Evolutionary conservation across 148 eudicot species (phyloP).

Genomic region (Chenopodium quinoa): DNA sequence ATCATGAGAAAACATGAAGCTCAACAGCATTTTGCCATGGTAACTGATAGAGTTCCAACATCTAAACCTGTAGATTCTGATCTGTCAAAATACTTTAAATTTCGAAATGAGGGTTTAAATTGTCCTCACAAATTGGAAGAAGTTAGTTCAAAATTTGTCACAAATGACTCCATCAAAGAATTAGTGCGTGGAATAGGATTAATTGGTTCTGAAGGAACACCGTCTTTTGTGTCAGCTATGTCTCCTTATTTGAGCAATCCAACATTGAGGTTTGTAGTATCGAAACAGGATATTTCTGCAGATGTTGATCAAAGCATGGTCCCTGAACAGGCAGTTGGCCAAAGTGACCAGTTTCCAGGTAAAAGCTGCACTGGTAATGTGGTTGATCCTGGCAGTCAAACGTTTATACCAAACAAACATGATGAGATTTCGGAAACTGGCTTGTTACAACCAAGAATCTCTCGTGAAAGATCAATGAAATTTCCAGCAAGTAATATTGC

Average conservation of each 20-base stretch:
- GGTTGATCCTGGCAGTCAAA: constrained; percentile 18
- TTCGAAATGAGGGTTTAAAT: constrained; percentile 35
- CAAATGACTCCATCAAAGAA: constrained; percentile 52
- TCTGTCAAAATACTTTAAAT: constrained; percentile 31
- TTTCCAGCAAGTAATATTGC: constrained; percentile 7
- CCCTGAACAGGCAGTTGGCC: constrained; percentile 29
- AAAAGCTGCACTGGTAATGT: constrained; percentile 18
- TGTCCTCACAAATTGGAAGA: constrained; percentile 51
- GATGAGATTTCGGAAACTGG: constrained; percentile 22
- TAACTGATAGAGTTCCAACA: constrained; percentile 21
- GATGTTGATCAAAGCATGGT: constrained; percentile 18
- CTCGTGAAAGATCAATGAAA: constrained; percentile 22
- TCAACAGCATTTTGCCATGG: constrained; percentile 19
- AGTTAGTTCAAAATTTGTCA: constrained; percentile 54
- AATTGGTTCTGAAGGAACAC: constrained; percentile 56
- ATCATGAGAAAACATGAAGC: constrained; percentile 25
- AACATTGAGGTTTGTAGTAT: constrained; percentile 25
- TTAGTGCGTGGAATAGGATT: constrained; percentile 57
- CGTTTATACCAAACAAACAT: constrained; percentile 8
- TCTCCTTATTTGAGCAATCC: constrained; percentile 49
- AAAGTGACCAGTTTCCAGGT: constrained; percentile 13
- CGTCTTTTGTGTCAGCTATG: constrained; percentile 39
- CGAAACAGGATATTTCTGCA: constrained; percentile 18
- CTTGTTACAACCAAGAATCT: constrained; percentile 9
- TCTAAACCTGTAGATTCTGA: constrained; percentile 26